Evolutionary conservation across 2,329 filamentous ascomycete species (phyloP).

Genomic region (Colletotrichum phormii): DNA sequence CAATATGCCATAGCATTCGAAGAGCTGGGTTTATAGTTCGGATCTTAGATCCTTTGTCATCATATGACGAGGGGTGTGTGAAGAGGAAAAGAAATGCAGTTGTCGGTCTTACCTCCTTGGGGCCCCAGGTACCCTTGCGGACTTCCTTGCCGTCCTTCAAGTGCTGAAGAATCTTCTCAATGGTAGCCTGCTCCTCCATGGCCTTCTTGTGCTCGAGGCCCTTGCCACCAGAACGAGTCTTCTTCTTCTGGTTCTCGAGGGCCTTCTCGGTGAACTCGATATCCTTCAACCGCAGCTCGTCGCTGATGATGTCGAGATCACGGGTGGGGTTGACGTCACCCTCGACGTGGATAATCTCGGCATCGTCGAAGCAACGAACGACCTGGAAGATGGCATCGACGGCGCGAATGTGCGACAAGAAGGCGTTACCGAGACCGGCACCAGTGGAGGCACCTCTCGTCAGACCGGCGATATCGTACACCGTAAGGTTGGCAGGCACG

Average conservation of each 20-base stretch:
- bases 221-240: slow-evolving; percentile 93
- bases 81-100: slow-evolving; percentile 39
- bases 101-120: slow-evolving; percentile 86
- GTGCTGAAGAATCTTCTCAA: slow-evolving; percentile 88
- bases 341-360: slow-evolving; percentile 99
- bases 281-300: slow-evolving; percentile 97
- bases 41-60: slow-evolving; percentile 98
- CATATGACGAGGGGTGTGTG: slow-evolving; percentile 66
- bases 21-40: slow-evolving; percentile 99
- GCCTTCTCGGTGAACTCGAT: slow-evolving; percentile 99
- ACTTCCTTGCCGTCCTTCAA: slow-evolving; percentile 93
- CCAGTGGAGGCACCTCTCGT: slow-evolving; percentile 96
- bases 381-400: slow-evolving; percentile 99
- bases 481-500: slow-evolving; percentile 97
- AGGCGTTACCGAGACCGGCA: slow-evolving; percentile 96
- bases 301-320: slow-evolving; percentile 95
- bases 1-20: slow-evolving; percentile 91
- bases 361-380: slow-evolving; percentile 97
- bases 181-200: slow-evolving; percentile 91
- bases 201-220: slow-evolving; percentile 98
- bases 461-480: slow-evolving; percentile 98
- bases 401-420: slow-evolving; percentile 98
- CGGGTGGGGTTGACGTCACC: slow-evolving; percentile 96
- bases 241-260: slow-evolving; percentile 90
- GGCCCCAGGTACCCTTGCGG: slow-evolving; percentile 87